Evolutionary conservation across 331 rosid genomes (phyloP).

Genomic region (Quercus phellos): DNA sequence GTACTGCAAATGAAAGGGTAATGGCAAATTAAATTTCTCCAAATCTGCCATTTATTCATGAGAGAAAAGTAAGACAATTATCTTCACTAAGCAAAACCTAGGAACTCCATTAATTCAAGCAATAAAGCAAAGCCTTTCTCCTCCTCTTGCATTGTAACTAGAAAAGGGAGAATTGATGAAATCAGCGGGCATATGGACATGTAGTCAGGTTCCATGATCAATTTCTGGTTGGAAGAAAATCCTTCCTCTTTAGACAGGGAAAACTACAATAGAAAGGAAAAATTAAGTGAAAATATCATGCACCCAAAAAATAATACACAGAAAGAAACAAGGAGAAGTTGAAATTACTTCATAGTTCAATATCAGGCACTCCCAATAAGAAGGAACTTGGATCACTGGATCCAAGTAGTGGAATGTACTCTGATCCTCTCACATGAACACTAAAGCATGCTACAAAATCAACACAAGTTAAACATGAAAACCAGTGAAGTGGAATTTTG

Average conservation of each 20-base stretch:
- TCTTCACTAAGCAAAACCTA: too few relatives aligned
- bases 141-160: too few relatives aligned
- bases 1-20: too few relatives aligned
- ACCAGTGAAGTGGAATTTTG: neutral
- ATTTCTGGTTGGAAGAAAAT: slow-evolving; percentile 9
- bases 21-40: too few relatives aligned
- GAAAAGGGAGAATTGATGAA: too few relatives aligned
- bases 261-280: neutral
- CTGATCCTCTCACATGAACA: slow-evolving; percentile 93
- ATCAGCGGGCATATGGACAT: neutral
- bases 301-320: neutral
- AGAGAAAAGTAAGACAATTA: too few relatives aligned
- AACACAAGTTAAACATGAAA: neutral
- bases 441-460: slow-evolving; percentile 82
- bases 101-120: too few relatives aligned
- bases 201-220: neutral
- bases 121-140: too few relatives aligned
- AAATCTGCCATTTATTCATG: too few relatives aligned
- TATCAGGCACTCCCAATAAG: slow-evolving; percentile 60
- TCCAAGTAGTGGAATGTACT: slow-evolving; percentile 75
- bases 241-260: slow-evolving; percentile 1
- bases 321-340: neutral
- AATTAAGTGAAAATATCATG: neutral
- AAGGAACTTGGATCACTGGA: slow-evolving; percentile 67
- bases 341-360: slow-evolving; percentile 53